Evolutionary conservation across 225 moss, liverwort and hornwort species (phyloP), one percentile per base, ranked within the genome.

Genomic region (Pleurozium schreberi): DNA sequence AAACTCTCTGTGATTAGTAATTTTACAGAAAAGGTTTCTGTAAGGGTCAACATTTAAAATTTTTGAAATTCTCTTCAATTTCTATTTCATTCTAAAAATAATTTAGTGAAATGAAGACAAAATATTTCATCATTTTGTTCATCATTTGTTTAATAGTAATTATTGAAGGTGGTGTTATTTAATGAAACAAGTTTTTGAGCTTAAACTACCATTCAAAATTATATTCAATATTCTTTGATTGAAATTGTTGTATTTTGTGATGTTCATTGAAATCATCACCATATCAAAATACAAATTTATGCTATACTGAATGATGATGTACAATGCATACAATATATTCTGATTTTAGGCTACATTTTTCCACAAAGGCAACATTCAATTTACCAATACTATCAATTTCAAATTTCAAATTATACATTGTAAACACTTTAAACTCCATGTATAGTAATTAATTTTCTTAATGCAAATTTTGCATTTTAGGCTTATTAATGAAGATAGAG

Each of bases 371-470:
- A 14, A 27, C 3, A 27, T 33, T 67, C 9, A 27, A 50, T 34
- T 3, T 9, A 33, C 5, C 2, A 3, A 5, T 42, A 7, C 11
- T 36, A 82, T 26, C 4, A 4, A 21, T 3, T 26, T 53, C 4
- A 5, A 30, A 53, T 13, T 20, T 23, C 30, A 1, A 11, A 23
- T 14, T 70, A 17, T 2, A 36, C 8, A 31, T 14, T 47, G 3
- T 5, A 50, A 50, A 38, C 1, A 26, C 3, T 15, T 31, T 63
- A 8, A 31, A 31, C 0, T 18, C 3, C 4, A 5, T 45, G 2
- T 18, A 31, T 0, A 1, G 0, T 34, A 18, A 45, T 45, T 11
- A 20, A 38, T n/a, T n/a, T n/a, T n/a, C n/a, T n/a, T n/a, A n/a
- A n/a, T n/a, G 2, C 1, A 36, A 42, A 12, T 16, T 65, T 81